Evolutionary conservation across 2,329 filamentous ascomycete species (phyloP), one percentile per base, ranked within the genome.

Genomic region (Penicillium sp.): DNA sequence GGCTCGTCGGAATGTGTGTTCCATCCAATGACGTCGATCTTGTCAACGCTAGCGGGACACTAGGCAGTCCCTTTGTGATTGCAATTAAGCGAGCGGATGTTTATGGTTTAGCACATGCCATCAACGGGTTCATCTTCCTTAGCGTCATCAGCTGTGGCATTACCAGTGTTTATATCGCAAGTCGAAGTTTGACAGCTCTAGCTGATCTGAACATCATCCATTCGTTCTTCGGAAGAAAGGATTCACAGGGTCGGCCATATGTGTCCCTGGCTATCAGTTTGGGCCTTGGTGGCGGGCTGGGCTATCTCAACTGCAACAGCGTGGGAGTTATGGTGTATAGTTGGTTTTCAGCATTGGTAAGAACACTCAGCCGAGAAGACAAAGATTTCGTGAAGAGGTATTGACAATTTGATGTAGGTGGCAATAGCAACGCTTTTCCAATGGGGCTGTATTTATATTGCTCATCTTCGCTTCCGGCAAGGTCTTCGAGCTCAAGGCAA

Each of bases 1-100:
- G 69, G 69, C 64, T 73, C 0, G 69, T 73, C 9, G 70, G 70
- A 5, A 71, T 72, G 69, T 71, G 67, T 33, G 66, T 72, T 2
- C 68, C 69, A 6, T 70, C 57, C 17, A 37, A 71, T 43, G 70
- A 73, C 33, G 40, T 41, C 0, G 50, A 69, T 35, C 64, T 72
- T n/a, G 55, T 67, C 30, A 70, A 59, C 28, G 62, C 59, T 3
- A 61, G 58, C 12, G 69, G 69, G 12, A 71, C 69, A 1, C 52
- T 71, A 5, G 67, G 67, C 5, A 67, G 66, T n/a, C 68, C 69
- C 0, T 71, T 71, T 31, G 67, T 70, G 7, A 70, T 70, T 28
- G 64, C 65, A 6, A 58, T 67, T 7, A 62, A 67, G 51, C 57
- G 64, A 12, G 68, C 69, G 1, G 62, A 67, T 44, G 68, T 72